Conservation (phyloP, 768 basidiomycete species). For the Peribolospora kevripleyi region DNA sequence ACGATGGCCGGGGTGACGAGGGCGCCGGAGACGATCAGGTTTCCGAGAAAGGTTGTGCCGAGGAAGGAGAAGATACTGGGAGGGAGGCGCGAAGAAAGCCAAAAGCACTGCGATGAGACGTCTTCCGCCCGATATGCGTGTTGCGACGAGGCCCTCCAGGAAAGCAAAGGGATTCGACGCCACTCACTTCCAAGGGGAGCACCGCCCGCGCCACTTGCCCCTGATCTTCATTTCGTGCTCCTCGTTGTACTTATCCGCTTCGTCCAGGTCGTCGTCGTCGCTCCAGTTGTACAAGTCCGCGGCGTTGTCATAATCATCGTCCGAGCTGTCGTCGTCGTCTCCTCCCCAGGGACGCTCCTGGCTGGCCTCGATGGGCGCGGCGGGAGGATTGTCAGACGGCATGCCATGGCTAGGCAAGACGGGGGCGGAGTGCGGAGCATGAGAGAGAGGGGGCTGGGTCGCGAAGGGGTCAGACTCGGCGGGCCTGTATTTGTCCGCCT, state of each 20-base stretch:
- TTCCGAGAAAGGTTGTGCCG: slow-evolving; percentile 50
- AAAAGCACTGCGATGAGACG: background rate
- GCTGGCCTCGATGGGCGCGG: no score
- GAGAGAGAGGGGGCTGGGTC: no score
- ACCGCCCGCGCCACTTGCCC: slow-evolving; percentile 23
- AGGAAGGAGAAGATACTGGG: slow-evolving; percentile 35
- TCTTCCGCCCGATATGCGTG: slow-evolving; percentile 23
- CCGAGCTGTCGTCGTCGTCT: no score
- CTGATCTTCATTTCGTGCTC: slow-evolving; percentile 26
- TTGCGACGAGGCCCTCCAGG: slow-evolving; percentile 19
- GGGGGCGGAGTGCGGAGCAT: no score
- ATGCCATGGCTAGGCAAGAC: no score
- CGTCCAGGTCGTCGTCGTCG: slow-evolving; percentile 47
- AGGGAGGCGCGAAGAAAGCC: background rate
- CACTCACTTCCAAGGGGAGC: background rate
- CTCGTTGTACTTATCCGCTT: slow-evolving; percentile 40
- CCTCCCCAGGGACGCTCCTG: no score
- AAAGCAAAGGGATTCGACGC: background rate
- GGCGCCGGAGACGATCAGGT: slow-evolving; percentile 37
- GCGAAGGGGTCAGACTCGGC: no score
- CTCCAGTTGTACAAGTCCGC: slow-evolving; percentile 48
- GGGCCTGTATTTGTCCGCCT: no score
- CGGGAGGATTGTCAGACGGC: no score
- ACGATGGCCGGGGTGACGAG: slow-evolving; percentile 38
- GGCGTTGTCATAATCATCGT: slow-evolving; percentile 35